Conservation (phyloP, 192 early-diverging fungal species). For the Entrophospora sp. region DNA sequence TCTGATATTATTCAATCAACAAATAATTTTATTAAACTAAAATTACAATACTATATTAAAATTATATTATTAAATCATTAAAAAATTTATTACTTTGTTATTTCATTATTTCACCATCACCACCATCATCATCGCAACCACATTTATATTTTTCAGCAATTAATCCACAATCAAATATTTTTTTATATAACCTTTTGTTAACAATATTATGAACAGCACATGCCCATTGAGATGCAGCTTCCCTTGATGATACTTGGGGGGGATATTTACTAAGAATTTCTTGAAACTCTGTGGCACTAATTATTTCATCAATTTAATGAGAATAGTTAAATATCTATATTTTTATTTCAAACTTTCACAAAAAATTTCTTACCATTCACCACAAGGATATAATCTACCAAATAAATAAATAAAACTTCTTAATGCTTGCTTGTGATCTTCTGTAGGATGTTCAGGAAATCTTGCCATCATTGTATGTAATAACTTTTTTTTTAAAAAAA, state of each 20-base stretch:
- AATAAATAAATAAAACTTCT: conserved; percentile 75
- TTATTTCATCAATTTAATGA: too few relatives aligned
- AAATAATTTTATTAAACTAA: too few relatives aligned
- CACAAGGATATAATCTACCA: conserved; percentile 87
- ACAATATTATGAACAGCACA: conserved; percentile 86
- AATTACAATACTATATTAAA: too few relatives aligned
- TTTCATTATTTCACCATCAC: not conserved
- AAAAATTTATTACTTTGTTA: too few relatives aligned
- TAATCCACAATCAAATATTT: conserved; percentile 66
- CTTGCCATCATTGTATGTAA: conserved; percentile 86
- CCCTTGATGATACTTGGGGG: conserved; percentile 64
- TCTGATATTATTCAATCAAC: too few relatives aligned
- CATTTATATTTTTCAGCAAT: conserved; percentile 76
- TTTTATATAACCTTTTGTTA: conserved; percentile 72
- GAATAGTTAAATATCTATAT: not conserved
- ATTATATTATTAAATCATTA: too few relatives aligned
- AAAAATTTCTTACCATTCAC: conserved; percentile 65
- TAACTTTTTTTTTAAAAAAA: conserved; percentile 32
- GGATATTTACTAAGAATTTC: conserved; percentile 64
- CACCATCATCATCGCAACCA: conserved; percentile 54
- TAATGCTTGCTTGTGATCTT: conserved; percentile 64
- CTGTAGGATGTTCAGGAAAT: conserved; percentile 71
- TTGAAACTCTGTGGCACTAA: conserved; percentile 83
- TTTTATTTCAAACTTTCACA: too few relatives aligned
- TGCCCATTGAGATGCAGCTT: conserved; percentile 69